These are phyloP conservation scores for Candida pseudofarinosa DNA, from an alignment of 805 yeast genomes.

Conservation along the genomic window DNA sequence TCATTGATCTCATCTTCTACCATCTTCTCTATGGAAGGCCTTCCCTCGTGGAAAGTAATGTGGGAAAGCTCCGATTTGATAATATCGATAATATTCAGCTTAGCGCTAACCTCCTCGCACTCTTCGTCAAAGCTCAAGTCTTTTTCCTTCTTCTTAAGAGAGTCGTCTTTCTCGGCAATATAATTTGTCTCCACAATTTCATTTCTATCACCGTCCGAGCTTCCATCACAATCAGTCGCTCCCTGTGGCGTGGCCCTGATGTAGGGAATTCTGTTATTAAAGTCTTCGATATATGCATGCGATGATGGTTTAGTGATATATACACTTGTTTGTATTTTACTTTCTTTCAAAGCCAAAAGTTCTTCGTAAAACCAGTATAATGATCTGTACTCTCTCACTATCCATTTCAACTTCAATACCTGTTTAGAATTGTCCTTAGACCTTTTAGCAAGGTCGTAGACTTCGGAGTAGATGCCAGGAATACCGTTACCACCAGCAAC, in stretches of 20 bases:
- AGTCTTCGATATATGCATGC: slow-evolving; percentile 3
- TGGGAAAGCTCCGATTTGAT: slow-evolving; percentile 22
- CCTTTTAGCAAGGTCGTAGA: slow-evolving; percentile 22
- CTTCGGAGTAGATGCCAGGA: slow-evolving; percentile 50
- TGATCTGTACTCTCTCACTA: slow-evolving; percentile 48
- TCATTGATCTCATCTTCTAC: slow-evolving; percentile 33
- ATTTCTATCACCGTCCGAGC: not conserved
- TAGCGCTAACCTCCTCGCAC: slow-evolving; percentile 2
- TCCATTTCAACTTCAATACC: slow-evolving; percentile 55
- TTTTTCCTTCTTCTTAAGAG: slow-evolving; percentile 7
- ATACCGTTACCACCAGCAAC: slow-evolving; percentile 76
- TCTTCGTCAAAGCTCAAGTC: slow-evolving; percentile 2
- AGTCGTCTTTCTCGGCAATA: slow-evolving; percentile 1
- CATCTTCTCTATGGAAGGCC: slow-evolving; percentile 45
- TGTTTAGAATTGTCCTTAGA: slow-evolving; percentile 16
- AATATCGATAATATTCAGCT: slow-evolving; percentile 3
- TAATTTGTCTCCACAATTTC: not conserved
- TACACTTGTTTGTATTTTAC: slow-evolving; percentile 23
- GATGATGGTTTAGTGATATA: slow-evolving; percentile 24
- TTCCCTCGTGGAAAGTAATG: slow-evolving; percentile 38
- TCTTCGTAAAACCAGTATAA: slow-evolving; percentile 48
- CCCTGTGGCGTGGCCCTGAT: not conserved
- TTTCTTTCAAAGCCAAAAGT: slow-evolving; percentile 18
- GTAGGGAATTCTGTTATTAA: slow-evolving; percentile 1
- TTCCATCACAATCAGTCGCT: slow-evolving; percentile 1